Conservation (phyloP, 768 basidiomycete species). For the Hypsizygus marmoreus region DNA sequence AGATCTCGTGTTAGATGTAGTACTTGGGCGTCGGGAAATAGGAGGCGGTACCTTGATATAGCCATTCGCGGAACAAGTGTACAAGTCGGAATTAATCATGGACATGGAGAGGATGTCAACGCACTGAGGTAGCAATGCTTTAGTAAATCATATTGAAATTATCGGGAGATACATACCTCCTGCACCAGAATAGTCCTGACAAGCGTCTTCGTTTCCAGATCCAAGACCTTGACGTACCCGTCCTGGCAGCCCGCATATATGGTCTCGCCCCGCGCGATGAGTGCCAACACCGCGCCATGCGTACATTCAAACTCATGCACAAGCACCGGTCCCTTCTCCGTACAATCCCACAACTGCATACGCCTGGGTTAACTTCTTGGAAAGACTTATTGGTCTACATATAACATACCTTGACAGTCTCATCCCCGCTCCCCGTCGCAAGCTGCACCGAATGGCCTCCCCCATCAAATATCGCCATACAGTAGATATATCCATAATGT, state of each 20-base stretch:
- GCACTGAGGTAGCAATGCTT: constrained; percentile 41
- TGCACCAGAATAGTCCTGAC: constrained; percentile 87
- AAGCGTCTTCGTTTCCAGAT: constrained; percentile 85
- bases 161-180: constrained; percentile 49
- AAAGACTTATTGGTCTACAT: not conserved
- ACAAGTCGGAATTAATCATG: constrained; percentile 62
- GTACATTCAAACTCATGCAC: constrained; percentile 70
- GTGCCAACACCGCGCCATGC: constrained; percentile 81
- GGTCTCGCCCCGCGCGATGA: constrained; percentile 74
- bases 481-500: constrained; percentile 94
- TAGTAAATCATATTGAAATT: not conserved
- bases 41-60: constrained; percentile 59
- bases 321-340: constrained; percentile 43
- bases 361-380: not conserved
- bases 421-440: constrained; percentile 89
- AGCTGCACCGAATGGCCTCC: constrained; percentile 47
- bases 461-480: constrained; percentile 51
- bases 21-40: not conserved
- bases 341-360: constrained; percentile 68
- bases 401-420: constrained; percentile 76
- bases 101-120: constrained; percentile 84
- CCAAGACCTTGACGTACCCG: constrained; percentile 88
- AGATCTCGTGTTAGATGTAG: not conserved
- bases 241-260: constrained; percentile 94
- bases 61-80: constrained; percentile 68